Conservation (phyloP, 2,329 filamentous ascomycete species). For the Myriosclerotinia duriaeana region DNA sequence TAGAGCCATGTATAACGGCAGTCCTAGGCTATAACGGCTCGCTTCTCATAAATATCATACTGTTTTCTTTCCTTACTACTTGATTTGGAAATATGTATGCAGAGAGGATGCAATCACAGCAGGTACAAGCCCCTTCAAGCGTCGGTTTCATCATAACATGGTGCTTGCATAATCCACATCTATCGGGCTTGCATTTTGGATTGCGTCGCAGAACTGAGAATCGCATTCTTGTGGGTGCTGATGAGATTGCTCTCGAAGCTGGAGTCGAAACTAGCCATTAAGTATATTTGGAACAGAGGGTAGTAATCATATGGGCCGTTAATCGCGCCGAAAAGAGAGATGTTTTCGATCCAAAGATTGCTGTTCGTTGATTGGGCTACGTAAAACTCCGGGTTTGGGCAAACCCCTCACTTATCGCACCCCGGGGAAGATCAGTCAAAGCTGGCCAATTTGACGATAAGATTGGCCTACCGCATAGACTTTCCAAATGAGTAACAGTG, state of each 20-base stretch:
- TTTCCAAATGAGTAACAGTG: not conserved
- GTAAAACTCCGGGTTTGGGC: too few relatives aligned
- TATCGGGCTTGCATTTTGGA: not conserved
- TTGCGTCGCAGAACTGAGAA: not conserved
- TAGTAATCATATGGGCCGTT: too few relatives aligned
- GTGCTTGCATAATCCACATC: not conserved
- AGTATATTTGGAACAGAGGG: too few relatives aligned
- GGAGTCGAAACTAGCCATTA: not conserved
- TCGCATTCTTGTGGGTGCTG: not conserved
- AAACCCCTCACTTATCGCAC: not conserved
- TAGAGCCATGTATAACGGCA: too few relatives aligned
- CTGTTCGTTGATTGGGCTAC: too few relatives aligned
- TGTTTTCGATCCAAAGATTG: too few relatives aligned
- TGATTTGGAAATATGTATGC: too few relatives aligned
- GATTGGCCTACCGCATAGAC: slow-evolving; percentile 1
- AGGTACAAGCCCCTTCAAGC: not conserved
- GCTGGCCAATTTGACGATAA: not conserved
- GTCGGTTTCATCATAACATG: not conserved
- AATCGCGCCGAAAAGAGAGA: too few relatives aligned
- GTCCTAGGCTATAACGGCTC: too few relatives aligned
- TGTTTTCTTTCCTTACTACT: not conserved
- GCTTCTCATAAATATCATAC: not conserved
- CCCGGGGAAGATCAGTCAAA: not conserved
- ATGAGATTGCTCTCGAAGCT: not conserved
- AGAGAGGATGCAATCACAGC: not conserved